A percentile compares a stretch with the other conserved stretches of the same genome.
phyloP scores from a whole-genome alignment of 345 rosid species.

The Schrenkiella parvula region DNA sequence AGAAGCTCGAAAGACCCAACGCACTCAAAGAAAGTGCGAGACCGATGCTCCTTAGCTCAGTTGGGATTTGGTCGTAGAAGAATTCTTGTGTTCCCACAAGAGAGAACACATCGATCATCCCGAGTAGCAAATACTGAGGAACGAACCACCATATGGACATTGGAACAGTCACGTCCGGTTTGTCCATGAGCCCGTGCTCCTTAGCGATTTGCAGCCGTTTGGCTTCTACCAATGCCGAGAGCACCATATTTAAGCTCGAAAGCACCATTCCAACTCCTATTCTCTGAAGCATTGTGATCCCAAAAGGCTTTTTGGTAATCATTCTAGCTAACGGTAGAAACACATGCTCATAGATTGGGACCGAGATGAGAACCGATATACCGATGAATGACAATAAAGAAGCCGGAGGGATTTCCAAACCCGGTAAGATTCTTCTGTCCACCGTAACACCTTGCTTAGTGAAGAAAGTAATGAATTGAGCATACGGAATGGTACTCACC shows the following conservation, averaged over 20 bases:
- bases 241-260: slow-evolving; percentile 51
- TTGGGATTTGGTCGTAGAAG: slow-evolving; percentile 90
- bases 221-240: slow-evolving; percentile 56
- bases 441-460: slow-evolving; percentile 81
- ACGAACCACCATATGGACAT: slow-evolving; percentile 80
- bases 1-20: slow-evolving; percentile 69
- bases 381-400: slow-evolving; percentile 64
- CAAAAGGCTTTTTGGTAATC: slow-evolving; percentile 52
- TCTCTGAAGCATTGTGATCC: slow-evolving; percentile 76
- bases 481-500: slow-evolving; percentile 52
- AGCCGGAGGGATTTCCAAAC: slow-evolving; percentile 64
- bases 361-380: slow-evolving; percentile 51
- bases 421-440: slow-evolving; percentile 46
- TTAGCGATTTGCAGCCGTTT: slow-evolving; percentile 48
- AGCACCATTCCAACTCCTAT: slow-evolving; percentile 68
- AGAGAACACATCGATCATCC: slow-evolving; percentile 57
- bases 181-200: slow-evolving; percentile 46
- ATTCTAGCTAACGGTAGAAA: slow-evolving; percentile 60
- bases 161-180: slow-evolving; percentile 51
- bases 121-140: slow-evolving; percentile 65
- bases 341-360: slow-evolving; percentile 61
- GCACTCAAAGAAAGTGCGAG: slow-evolving; percentile 66
- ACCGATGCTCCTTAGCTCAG: slow-evolving; percentile 68
- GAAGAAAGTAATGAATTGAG: slow-evolving; percentile 71
- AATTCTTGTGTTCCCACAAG: slow-evolving; percentile 79